phyloP scores from a whole-genome alignment of 75 land plant species.

The Gnetum montanum region DNA sequence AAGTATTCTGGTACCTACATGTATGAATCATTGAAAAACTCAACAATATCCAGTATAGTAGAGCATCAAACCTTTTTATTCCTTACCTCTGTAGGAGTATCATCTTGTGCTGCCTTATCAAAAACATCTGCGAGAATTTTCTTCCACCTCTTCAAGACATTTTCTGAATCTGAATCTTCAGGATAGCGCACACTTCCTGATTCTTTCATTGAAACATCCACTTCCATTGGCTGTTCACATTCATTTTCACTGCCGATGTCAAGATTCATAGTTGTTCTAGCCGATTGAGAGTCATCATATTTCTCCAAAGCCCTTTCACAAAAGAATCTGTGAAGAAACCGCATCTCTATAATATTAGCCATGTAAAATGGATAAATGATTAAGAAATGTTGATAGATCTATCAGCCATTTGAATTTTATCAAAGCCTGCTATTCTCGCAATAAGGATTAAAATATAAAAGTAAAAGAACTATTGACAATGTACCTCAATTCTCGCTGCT shows the following conservation, averaged over 20 bases:
- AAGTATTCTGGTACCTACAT: slow-evolving; percentile 75
- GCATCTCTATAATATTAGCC: too few species aligned
- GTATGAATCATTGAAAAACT: background rate
- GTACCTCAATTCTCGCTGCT: slow-evolving; percentile 64
- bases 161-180: background rate
- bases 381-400: background rate
- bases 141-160: slow-evolving; percentile 17
- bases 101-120: slow-evolving; percentile 56
- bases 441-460: background rate
- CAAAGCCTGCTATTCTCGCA: background rate
- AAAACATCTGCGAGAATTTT: slow-evolving; percentile 44
- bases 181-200: background rate
- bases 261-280: too few species aligned
- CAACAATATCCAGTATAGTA: background rate
- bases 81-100: slow-evolving; percentile 67
- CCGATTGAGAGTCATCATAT: too few species aligned
- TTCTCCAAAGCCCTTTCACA: slow-evolving; percentile 33
- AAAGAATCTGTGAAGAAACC: slow-evolving; percentile 43
- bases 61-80: background rate
- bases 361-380: too few species aligned
- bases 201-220: slow-evolving; percentile 8
- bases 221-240: background rate
- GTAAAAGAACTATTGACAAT: too few species aligned
- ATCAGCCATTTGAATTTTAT: background rate
- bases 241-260: too few species aligned